Evolutionary conservation across 2,329 filamentous ascomycete genomes (phyloP).

Genomic region (Calonectria hawksworthii): DNA sequence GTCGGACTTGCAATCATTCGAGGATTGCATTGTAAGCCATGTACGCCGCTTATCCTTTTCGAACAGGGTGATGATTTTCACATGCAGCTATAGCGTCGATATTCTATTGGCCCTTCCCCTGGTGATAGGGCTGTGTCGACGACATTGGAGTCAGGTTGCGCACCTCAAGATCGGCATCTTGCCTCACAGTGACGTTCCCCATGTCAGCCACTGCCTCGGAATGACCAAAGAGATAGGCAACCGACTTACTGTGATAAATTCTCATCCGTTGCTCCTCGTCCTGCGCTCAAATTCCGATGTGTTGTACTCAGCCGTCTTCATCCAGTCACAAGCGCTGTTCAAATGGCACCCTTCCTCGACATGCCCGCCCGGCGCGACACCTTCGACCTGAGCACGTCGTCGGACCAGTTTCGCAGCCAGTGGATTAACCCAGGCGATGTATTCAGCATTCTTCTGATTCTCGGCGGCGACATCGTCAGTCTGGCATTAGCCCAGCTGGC

Average conservation of each 20-base stretch:
- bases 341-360: background rate
- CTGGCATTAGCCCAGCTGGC: constrained; percentile 2
- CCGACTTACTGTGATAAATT: background rate
- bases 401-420: background rate
- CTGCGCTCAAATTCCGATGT: background rate
- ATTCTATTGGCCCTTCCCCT: background rate
- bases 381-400: background rate
- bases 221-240: too few relatives aligned
- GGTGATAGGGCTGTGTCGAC: background rate
- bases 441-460: constrained; percentile 11
- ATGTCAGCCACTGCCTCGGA: too few relatives aligned
- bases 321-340: background rate
- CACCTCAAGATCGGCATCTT: background rate
- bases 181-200: background rate
- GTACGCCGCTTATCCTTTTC: background rate
- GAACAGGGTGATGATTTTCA: background rate
- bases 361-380: background rate
- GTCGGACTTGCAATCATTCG: too few relatives aligned
- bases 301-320: background rate
- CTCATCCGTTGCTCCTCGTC: background rate
- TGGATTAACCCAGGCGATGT: constrained; percentile 3
- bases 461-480: constrained; percentile 10
- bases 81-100: background rate
- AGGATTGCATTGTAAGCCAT: too few relatives aligned
- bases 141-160: background rate